A percentile compares a stretch with the other conserved stretches of the same genome.
Conservation (phyloP, 495 filamentous ascomycete genomes). For the Hypoxylon perforatum region DNA sequence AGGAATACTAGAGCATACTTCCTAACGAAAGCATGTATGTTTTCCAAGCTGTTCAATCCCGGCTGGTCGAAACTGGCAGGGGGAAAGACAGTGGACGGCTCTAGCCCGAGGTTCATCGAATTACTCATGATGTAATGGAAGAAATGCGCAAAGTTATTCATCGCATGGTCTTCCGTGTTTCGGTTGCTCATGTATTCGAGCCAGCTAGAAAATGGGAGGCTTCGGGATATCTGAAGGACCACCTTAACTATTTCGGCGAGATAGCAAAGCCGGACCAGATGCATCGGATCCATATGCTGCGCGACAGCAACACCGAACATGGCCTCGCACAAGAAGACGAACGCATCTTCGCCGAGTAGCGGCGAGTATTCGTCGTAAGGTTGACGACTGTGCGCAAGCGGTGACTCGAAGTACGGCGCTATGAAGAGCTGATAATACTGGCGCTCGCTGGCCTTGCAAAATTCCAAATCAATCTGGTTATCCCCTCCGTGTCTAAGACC, state of each 20-base stretch:
- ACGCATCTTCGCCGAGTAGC: slow-evolving; percentile 81
- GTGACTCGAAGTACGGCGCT: slow-evolving; percentile 58
- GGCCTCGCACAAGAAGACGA: slow-evolving; percentile 86
- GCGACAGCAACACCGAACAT: slow-evolving; percentile 66
- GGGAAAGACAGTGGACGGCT: slow-evolving; percentile 18
- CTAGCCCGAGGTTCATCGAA: slow-evolving; percentile 39
- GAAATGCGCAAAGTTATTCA: slow-evolving; percentile 58
- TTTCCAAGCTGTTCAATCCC: slow-evolving; percentile 53
- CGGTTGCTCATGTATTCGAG: slow-evolving; percentile 51
- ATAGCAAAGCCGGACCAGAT: slow-evolving; percentile 89
- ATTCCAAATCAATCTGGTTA: slow-evolving; percentile 73
- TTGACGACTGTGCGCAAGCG: slow-evolving; percentile 37
- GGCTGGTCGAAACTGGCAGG: slow-evolving; percentile 58
- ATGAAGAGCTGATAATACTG: slow-evolving; percentile 84
- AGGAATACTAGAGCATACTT: slow-evolving; percentile 92
- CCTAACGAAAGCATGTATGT: slow-evolving; percentile 63
- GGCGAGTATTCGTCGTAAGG: slow-evolving; percentile 66
- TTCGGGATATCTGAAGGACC: slow-evolving; percentile 61
- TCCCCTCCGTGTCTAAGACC: slow-evolving; percentile 67
- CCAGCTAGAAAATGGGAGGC: slow-evolving; percentile 51
- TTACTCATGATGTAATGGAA: slow-evolving; percentile 49
- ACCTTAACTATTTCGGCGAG: slow-evolving; percentile 91
- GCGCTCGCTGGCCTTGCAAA: slow-evolving; percentile 72
- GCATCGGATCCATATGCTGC: slow-evolving; percentile 75
- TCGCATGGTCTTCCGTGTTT: slow-evolving; percentile 46